These are phyloP conservation scores for Melanogaster broomeanus DNA, from an alignment of 768 basidiomycete species.

Conservation along the genomic window DNA sequence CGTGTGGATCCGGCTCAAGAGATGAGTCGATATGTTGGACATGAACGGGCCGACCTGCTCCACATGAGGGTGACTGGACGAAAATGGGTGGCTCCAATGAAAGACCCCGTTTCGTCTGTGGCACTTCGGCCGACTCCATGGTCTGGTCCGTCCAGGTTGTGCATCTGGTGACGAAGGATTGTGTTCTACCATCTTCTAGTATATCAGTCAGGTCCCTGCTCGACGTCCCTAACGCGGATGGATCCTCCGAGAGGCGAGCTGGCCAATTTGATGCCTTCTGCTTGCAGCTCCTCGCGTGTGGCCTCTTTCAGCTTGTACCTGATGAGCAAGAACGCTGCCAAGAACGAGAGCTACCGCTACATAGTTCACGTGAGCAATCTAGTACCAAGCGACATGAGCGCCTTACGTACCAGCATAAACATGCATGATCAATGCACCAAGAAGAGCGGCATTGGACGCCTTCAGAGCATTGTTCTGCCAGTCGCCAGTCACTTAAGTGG, in stretches of 20 bases:
- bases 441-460: conserved; percentile 47
- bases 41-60: conserved; percentile 52
- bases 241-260: conserved; percentile 21
- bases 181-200: background rate
- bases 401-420: conserved; percentile 45
- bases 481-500: conserved; percentile 23
- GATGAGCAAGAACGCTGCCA: conserved; percentile 57
- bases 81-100: conserved; percentile 34
- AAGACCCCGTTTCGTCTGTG: background rate
- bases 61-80: conserved; percentile 49
- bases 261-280: conserved; percentile 28
- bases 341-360: conserved; percentile 49
- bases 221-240: conserved; percentile 10
- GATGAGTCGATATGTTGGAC: conserved; percentile 38
- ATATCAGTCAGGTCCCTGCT: conserved; percentile 8
- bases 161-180: background rate
- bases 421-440: conserved; percentile 57
- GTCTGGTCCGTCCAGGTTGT: background rate
- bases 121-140: background rate
- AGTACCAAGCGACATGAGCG: background rate
- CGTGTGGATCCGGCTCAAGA: conserved; percentile 50
- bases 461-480: conserved; percentile 18
- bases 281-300: conserved; percentile 45
- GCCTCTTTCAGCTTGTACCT: conserved; percentile 57
- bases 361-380: background rate